Evolutionary conservation across 768 basidiomycete species (phyloP), one percentile per base, ranked within the genome.

Genomic region (Rhodotorula kratochvilovae): DNA sequence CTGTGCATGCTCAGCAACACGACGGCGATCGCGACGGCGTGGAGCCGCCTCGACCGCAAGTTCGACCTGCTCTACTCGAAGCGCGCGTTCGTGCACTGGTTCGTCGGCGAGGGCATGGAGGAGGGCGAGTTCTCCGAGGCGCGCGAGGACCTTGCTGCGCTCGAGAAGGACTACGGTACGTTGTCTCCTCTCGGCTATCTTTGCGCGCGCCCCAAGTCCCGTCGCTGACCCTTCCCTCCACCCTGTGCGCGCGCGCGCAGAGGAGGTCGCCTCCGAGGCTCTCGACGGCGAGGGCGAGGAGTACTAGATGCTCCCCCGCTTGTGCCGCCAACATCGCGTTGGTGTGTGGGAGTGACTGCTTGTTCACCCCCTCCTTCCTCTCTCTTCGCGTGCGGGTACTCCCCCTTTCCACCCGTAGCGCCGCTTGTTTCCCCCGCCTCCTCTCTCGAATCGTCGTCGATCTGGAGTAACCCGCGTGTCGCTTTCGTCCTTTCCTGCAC

Each of bases 1-100:
- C 86, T 98, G 77, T 98, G 95, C 86, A 97, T 96, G 94, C 84
- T 98, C 76, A 93, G 92, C 77, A 93, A 92, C 84, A 93, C 91
- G 67, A 92, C 91, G 54, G 88, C 92, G 63, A 97, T 97, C 81
- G 92, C 92, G 67, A 85, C 89, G 69, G 95, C 95, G 10, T 98
- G 95, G 95, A 87, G 86, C 76, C 90, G 93, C 86, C 90, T 79
- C 63, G 95, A 98, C 83, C 89, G 95, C 85, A 98, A 98, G 82
- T 98, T 98, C 81, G 95, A 98, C 80, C 86, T 98, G 77, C 87
- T 98, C 82, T 98, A 70, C 69, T 70, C 69, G 51, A 70, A 70
- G 63, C 63, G 69, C n/a, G 69, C 69, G 33, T 83, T 83, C 77
- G 83, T 77, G 31, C 78, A 79, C 68, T 79, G 77, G 77, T 79